Evolutionary conservation across 352 stramenopile genomes (phyloP), one percentile per base, ranked within the genome.

Genomic region (Phytophthora crassamura): DNA sequence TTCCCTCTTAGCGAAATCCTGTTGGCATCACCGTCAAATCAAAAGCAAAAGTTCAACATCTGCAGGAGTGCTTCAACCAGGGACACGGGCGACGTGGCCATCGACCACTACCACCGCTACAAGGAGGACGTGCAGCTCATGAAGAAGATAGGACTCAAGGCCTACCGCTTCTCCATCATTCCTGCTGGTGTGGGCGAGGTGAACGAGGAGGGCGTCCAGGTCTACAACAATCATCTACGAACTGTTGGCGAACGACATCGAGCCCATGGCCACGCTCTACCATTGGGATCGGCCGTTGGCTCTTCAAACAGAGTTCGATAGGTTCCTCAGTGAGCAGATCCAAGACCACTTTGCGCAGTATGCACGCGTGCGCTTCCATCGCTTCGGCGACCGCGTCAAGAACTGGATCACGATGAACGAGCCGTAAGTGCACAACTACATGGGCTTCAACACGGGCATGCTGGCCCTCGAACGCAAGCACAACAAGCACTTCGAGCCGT

Each of bases 331-430:
- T 2, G 35, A 75, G 15, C 59, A 79, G 16, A 74, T 89, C 20
- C 67, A 78, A 5, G 54, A 82, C 1, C 72, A 77, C 22, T 96
- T 94, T 59, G 80, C 72, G 14, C 63, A 87, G 14, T 98, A 98
- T 67, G 88, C 90, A 28, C 69, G 82, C 25, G 72, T 96, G 10
- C 97, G 88, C 55, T 98, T 98, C 75, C 72, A 91, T n/a, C 63
- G 67, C 11, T 98, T 97, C 75, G 91, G 92, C 30, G 86, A 97
- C 68, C 78, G 92, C 34, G 91, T 98, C 30, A 97, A 96, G 72
- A 82, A 86, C 53, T 98, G 93, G 93, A 86, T 98, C 36, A 98
- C 93, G 3, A 77, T 98, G 54, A 98, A 98, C 69, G 94, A 98
- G 76, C 72, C 88, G 10, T 97, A 87, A 85, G 92, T 78, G 18